These are phyloP conservation scores for Aspergillus pseudonomiae DNA, from an alignment of 2,329 filamentous ascomycete genomes.

Conservation along the genomic window DNA sequence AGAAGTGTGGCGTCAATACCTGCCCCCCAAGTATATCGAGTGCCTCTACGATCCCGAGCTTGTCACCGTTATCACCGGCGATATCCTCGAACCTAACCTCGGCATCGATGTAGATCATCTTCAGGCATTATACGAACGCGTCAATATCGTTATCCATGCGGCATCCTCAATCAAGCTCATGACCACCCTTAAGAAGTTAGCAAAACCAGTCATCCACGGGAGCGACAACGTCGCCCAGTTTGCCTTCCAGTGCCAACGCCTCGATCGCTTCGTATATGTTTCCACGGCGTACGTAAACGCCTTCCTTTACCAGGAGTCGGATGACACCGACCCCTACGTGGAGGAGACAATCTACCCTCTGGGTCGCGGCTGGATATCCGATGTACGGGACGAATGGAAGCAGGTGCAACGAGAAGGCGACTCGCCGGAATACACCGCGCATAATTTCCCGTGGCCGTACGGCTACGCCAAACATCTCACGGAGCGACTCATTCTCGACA, in stretches of 20 bases:
- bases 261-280: slow-evolving; percentile 24
- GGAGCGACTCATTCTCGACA: slow-evolving; percentile 7
- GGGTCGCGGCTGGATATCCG: background rate
- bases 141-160: slow-evolving; percentile 22
- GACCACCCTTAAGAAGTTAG: background rate
- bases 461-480: slow-evolving; percentile 22
- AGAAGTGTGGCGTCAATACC: slow-evolving; percentile 13
- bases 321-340: slow-evolving; percentile 8
- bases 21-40: slow-evolving; percentile 4
- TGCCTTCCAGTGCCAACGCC: slow-evolving; percentile 8
- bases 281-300: slow-evolving; percentile 25
- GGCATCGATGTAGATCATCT: slow-evolving; percentile 6
- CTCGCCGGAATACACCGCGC: slow-evolving; percentile 3
- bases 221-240: slow-evolving; percentile 13
- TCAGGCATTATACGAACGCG: background rate
- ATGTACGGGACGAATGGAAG: background rate
- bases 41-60: slow-evolving; percentile 4
- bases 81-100: slow-evolving; percentile 15
- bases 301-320: slow-evolving; percentile 8
- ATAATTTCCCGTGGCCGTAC: slow-evolving; percentile 20
- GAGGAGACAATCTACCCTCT: slow-evolving; percentile 19
- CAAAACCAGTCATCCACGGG: slow-evolving; percentile 9
- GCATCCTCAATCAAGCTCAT: slow-evolving; percentile 20
- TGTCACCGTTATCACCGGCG: slow-evolving; percentile 17
- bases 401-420: slow-evolving; percentile 5